These are phyloP conservation scores for Colletotrichum incanum DNA, from an alignment of 2,329 filamentous ascomycete genomes.

Conservation along the genomic window DNA sequence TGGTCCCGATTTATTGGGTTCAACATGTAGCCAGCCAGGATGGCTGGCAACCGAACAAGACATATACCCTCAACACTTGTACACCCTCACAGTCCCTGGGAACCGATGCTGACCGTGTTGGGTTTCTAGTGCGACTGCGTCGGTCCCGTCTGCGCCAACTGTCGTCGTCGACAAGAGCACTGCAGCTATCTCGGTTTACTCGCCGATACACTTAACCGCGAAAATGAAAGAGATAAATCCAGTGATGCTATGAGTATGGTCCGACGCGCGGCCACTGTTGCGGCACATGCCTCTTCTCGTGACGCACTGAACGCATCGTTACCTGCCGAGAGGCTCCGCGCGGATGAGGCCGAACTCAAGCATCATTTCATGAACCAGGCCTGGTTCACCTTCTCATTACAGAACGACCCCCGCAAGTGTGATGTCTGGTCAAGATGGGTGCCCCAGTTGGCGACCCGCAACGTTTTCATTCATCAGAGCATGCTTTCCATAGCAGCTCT, in stretches of 20 bases:
- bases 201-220: constrained; percentile 41
- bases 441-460: constrained; percentile 40
- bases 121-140: constrained; percentile 40
- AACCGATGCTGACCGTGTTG: background rate
- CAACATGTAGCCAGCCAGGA: background rate
- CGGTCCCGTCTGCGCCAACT: constrained; percentile 43
- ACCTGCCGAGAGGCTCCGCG: constrained; percentile 40
- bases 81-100: background rate
- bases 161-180: constrained; percentile 40
- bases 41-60: constrained; percentile 17
- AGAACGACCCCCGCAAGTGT: constrained; percentile 37
- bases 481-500: constrained; percentile 43
- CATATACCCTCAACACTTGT: background rate
- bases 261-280: constrained; percentile 39
- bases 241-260: constrained; percentile 37
- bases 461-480: constrained; percentile 41
- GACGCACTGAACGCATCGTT: constrained; percentile 38
- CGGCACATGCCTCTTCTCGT: constrained; percentile 39
- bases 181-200: constrained; percentile 43
- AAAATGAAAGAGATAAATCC: constrained; percentile 30
- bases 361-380: constrained; percentile 44
- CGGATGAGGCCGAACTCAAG: constrained; percentile 43
- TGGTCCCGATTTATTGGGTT: constrained; percentile 8
- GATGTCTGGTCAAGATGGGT: constrained; percentile 44
- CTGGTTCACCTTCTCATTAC: constrained; percentile 42